Conservation (phyloP, 305 asterid species). For the Vinca major region DNA sequence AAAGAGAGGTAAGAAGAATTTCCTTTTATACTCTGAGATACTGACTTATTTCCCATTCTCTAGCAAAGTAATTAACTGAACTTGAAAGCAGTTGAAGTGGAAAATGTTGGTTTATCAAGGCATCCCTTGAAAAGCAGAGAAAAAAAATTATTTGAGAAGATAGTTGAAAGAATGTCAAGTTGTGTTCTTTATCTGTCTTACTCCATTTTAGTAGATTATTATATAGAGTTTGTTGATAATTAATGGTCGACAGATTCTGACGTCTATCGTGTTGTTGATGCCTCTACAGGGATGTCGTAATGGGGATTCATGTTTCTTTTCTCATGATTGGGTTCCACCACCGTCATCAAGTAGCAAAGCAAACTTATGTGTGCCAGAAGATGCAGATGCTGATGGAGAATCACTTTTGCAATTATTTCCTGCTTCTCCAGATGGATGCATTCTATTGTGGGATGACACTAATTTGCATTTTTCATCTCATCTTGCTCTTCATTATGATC, state of each 20-base stretch:
- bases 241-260: background rate
- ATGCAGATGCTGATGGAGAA: constrained; percentile 29
- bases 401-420: constrained; percentile 58
- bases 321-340: constrained; percentile 51
- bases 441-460: constrained; percentile 60
- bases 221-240: background rate
- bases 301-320: constrained; percentile 63
- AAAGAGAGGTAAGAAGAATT: background rate
- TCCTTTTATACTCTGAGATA: background rate
- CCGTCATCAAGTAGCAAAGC: constrained; percentile 23
- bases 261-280: constrained; percentile 8
- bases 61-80: no score
- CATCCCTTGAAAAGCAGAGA: no score
- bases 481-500: constrained; percentile 33
- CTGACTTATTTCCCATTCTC: no score
- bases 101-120: no score
- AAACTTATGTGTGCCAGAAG: constrained; percentile 43
- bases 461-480: constrained; percentile 57
- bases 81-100: no score
- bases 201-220: background rate
- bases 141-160: no score
- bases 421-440: constrained; percentile 34
- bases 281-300: constrained; percentile 77
- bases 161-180: background rate
- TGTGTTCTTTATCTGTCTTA: constrained; percentile 1